Base-by-base conservation (phyloP, 768 basidiomycete species). In the Suillus brevipes region DNA sequence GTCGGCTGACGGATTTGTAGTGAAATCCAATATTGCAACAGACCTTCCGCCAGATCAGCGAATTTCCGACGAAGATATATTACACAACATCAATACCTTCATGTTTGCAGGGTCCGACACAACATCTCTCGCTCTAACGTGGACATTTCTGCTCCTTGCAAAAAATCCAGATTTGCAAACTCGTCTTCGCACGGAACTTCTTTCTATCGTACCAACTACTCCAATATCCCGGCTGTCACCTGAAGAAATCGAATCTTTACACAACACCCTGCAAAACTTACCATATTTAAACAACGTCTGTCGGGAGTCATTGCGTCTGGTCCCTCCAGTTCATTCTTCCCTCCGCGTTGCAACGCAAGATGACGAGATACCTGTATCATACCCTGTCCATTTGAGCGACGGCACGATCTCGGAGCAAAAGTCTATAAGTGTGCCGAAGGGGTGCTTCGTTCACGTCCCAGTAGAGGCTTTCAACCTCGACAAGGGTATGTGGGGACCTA, bases 51-150 rank as follows among this genome's bases (percentile, higher is more conserved):
- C 80, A 0, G 87, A 90, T 58, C 86, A 90, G 67, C 85, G 89
- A 42, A 88, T 97, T 68, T 90, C 94, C 0, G 95, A 97, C 71
- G 87, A 90, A 37, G 95, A 97, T 70, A 89, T 96, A 60, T 81
- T 95, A 13, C 81, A 92, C 71, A 94, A 88, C 65, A 88, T 96
- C 75, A 93, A 91, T 69, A 95, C 94, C 0, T 91, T 96, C 74
- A 87, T 95, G 83, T 94, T 95, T 73, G 93, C 91, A 25, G 95
- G 95, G 5, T 92, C 94, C 14, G 94, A 96, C 71, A 93, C 94
- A 0, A 90, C 90, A 13, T 91, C 91, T 3, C 85, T 95, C 36
- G 84, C 89, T 6, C 77, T 97, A 52, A 92, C 92, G 0, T 97
- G 95, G 95, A 88, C 89, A 2, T 75, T 97, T n/a, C 79, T 88